These are phyloP conservation scores for Trichophyton benhamiae DNA, from an alignment of 2,329 filamentous ascomycete genomes.

Conservation along the genomic window DNA sequence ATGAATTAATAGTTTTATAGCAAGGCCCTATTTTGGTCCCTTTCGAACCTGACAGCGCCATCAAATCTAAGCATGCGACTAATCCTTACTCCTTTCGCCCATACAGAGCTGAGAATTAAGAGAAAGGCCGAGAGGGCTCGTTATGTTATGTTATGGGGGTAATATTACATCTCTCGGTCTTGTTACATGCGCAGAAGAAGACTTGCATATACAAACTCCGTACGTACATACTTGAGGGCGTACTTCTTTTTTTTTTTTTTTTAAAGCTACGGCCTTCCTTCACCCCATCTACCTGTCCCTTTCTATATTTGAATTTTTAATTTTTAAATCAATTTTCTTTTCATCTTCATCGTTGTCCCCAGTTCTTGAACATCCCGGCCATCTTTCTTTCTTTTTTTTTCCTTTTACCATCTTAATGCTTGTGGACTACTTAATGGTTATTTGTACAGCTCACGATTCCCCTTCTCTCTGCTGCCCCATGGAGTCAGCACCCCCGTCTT, in stretches of 20 bases:
- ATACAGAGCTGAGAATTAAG: background rate
- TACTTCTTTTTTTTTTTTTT: background rate
- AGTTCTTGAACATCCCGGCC: background rate
- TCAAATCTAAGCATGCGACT: conserved; percentile 2
- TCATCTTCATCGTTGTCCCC: background rate
- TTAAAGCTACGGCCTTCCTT: background rate
- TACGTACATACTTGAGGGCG: background rate
- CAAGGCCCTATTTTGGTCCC: conserved; percentile 10
- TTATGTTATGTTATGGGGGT: background rate
- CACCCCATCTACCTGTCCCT: background rate
- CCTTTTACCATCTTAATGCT: background rate
- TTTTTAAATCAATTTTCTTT: background rate
- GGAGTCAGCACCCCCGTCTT: background rate
- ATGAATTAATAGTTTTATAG: conserved; percentile 8
- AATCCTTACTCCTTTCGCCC: background rate
- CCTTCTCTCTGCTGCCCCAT: background rate
- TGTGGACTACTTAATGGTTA: conserved; percentile 3
- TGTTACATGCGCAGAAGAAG: conserved; percentile 1
- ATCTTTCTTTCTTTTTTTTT: background rate
- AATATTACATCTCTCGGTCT: conserved; percentile 5
- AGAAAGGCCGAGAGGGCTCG: background rate
- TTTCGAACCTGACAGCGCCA: conserved; percentile 4
- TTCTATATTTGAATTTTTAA: background rate
- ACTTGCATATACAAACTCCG: background rate
- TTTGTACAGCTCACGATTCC: background rate